phyloP scores from a whole-genome alignment of 495 filamentous ascomycete genomes.

The Paragyromitra xinjiangensis region DNA sequence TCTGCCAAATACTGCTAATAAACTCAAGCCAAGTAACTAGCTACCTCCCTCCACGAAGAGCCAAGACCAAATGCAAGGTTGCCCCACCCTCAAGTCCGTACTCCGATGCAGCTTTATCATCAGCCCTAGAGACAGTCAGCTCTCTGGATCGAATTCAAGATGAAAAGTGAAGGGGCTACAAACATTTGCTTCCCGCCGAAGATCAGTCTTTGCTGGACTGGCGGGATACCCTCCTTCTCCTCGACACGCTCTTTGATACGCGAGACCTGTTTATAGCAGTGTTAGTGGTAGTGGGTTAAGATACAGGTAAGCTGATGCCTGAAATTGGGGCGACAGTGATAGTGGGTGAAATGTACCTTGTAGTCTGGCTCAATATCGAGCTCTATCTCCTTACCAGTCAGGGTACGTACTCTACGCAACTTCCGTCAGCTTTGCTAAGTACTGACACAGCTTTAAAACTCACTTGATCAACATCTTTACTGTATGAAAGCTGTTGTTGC shows the following conservation, averaged over 20 bases:
- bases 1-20: neutral
- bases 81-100: conserved; percentile 91
- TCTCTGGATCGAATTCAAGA: neutral
- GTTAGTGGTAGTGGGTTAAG: neutral
- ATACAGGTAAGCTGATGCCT: neutral
- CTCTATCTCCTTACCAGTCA: conserved; percentile 98
- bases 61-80: conserved; percentile 93
- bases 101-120: conserved; percentile 86
- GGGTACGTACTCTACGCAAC: conserved; percentile 82
- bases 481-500: conserved; percentile 27
- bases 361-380: conserved; percentile 94
- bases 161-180: conserved; percentile 1
- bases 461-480: conserved; percentile 54
- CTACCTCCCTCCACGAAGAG: conserved; percentile 77
- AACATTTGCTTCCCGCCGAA: conserved; percentile 98
- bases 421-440: neutral
- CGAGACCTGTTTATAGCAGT: conserved; percentile 81
- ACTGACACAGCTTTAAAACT: conserved; percentile 1
- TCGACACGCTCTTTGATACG: conserved; percentile 98
- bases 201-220: conserved; percentile 95
- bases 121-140: conserved; percentile 70
- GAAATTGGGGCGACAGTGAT: neutral
- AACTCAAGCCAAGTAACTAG: neutral
- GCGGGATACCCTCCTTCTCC: conserved; percentile 98
- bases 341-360: conserved; percentile 67